phyloP scores from a whole-genome alignment of 2,329 filamentous ascomycete genomes.

The Epichloe gansuensis region DNA sequence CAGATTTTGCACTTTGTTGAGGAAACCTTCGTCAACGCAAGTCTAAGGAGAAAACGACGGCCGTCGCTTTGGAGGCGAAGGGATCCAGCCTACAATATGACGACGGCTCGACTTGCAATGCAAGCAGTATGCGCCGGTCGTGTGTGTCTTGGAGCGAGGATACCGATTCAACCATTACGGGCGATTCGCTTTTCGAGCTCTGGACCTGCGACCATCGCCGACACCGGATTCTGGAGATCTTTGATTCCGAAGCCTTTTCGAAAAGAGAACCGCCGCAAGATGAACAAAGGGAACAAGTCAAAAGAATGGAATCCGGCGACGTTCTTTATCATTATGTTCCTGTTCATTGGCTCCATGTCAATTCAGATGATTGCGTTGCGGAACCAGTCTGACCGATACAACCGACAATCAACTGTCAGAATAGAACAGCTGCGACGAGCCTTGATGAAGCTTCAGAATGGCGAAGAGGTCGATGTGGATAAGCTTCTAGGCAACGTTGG shows the following conservation, averaged over 20 bases:
- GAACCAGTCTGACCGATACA: constrained; percentile 61
- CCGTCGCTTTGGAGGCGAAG: neutral
- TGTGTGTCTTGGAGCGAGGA: neutral
- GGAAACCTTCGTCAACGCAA: neutral
- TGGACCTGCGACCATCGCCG: constrained; percentile 36
- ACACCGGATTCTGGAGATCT: constrained; percentile 55
- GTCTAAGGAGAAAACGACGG: neutral
- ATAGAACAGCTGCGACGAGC: constrained; percentile 67
- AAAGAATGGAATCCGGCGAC: constrained; percentile 71
- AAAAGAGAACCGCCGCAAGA: constrained; percentile 25
- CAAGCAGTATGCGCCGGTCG: neutral
- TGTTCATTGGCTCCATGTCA: constrained; percentile 87
- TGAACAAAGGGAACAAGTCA: constrained; percentile 29
- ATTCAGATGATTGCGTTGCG: constrained; percentile 82
- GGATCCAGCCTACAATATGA: constrained; percentile 5
- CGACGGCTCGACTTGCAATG: constrained; percentile 2
- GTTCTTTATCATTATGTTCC: constrained; percentile 70
- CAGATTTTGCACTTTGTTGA: neutral
- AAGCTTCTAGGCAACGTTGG: constrained; percentile 62
- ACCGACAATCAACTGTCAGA: constrained; percentile 65
- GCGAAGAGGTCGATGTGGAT: constrained; percentile 77
- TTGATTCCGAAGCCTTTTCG: constrained; percentile 58
- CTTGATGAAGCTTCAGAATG: constrained; percentile 54
- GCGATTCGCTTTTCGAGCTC: constrained; percentile 23
- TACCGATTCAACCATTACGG: neutral